Evolutionary conservation across 768 basidiomycete species (phyloP), one percentile per base, ranked within the genome.

Genomic region (Hygrocybe coccinea): DNA sequence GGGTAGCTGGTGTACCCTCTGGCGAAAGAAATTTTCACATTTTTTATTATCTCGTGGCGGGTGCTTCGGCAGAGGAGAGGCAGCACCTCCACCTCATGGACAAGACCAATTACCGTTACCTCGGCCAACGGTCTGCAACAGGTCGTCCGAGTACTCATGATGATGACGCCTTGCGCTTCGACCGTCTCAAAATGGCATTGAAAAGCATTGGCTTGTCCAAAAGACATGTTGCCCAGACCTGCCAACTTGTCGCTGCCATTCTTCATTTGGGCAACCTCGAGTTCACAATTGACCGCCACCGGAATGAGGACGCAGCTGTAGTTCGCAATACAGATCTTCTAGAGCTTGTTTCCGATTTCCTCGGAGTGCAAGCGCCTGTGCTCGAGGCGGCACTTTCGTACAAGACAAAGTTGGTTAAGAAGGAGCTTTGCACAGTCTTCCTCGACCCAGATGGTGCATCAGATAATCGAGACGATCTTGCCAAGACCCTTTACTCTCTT

Each of bases 1-100:
- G 94, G 9, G 92, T 97, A n/a, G 81, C 91, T 5, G 83, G 84
- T 19, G 82, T 89, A 0, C 89, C 91, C 0, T 89, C 87, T 0
- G 94, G 93, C 53, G 95, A 99, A 70, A 84, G 95, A 10, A 97
- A 97, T 61, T 97, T 98, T 68, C 94, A 99, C 69, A 93, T 95
- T 35, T 97, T 98, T 71, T 97, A 98, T 68, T 97, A 97, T 69
- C 83, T 99, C 64, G 85, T 95, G 56, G 88, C 92, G 0, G 95
- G 97, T 22, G 93, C 94, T 1, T 84, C 87, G 0, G 65, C 81
- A 0, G 97, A 98, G 64, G 97, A 99, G 68, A 77, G 90, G 12
- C 84, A 89, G 25, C 92, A 95, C 66, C 80, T 98, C 51, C 87
- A 89, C 59, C 79, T 99, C 8, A 72, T 81, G 50, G 89, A 95